Evolutionary conservation across 345 rosid species (phyloP), one percentile per base, ranked within the genome.

Genomic region (Eucalyptus dawsonii): DNA sequence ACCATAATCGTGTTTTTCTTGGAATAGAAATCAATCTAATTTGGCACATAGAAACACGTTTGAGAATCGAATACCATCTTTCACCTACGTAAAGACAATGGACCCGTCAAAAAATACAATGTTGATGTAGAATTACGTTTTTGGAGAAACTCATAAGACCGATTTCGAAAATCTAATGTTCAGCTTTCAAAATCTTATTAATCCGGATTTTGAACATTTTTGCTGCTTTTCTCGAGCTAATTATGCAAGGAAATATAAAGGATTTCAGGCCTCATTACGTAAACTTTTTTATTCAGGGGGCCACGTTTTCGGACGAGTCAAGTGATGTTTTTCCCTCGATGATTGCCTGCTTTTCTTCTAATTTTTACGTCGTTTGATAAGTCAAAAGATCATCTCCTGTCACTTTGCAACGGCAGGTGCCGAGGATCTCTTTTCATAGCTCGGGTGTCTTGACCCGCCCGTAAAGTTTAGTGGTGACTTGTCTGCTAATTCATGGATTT

Each of bases 91-190:
- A 16, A 69, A 69, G 10, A 67, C 80, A 67, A 4, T 3, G 0
- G 40, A 21, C 9, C 9, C 11, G 0, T n/a, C 9, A 5, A 3
- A n/a, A 67, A 67, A n/a, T 34, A 31, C 3, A 34, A 10, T 14
- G 37, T 14, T 22, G 1, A 67, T n/a, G 11, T 14, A 7, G 6
- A 0, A 4, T 67, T 16, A 31, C 19, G 3, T 0, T 67, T n/a
- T 31, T 65, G 16, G 37, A 65, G 24, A 67, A 34, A 34, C 4
- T 19, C 6, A 11, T 2, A 19, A 34, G 22, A 69, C 7, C 25
- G 5, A 34, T 37, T 72, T 37, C 25, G n/a, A 37, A 72, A 19
- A 31, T n/a, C 34, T 10, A 72, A 53, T 31, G 4, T 31, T 67
- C 6, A 34, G 80, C 22, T 67, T 31, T 16, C 80, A 15, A 15